These are phyloP conservation scores for Solanum chiquidenum DNA, from an alignment of 257 asterid genomes.

Conservation along the genomic window DNA sequence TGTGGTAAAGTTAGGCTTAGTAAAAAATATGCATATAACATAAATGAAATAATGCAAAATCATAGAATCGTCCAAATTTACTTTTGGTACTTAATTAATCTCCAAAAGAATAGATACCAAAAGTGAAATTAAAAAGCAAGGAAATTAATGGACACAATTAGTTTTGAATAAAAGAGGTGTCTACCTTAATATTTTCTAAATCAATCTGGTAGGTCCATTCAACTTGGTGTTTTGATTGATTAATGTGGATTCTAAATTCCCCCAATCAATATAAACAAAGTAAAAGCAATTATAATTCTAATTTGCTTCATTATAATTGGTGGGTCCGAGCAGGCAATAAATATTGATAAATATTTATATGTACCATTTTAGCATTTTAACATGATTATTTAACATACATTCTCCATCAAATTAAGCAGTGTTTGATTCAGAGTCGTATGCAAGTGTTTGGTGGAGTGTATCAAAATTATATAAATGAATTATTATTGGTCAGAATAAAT, in stretches of 20 bases:
- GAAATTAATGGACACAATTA: neutral
- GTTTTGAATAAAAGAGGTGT: neutral
- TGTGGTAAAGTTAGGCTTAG: neutral
- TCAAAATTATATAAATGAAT: too few species aligned
- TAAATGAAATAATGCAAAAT: neutral
- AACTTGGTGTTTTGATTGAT: neutral
- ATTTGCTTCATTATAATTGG: too few species aligned
- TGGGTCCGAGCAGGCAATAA: too few species aligned
- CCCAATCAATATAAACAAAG: neutral
- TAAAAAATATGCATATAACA: neutral
- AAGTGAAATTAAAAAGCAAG: neutral
- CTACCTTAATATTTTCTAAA: neutral
- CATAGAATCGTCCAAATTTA: neutral
- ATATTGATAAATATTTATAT: too few species aligned
- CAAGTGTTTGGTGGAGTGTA: too few species aligned
- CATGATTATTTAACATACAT: too few species aligned
- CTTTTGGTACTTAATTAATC: neutral
- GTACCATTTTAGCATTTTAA: neutral
- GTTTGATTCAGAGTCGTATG: too few species aligned
- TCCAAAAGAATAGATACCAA: neutral
- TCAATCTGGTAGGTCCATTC: neutral
- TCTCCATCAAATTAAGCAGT: neutral
- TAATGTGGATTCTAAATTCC: neutral
- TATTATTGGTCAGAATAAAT: too few species aligned
- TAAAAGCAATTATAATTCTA: neutral